These are phyloP conservation scores for Talaromyces liani DNA, from an alignment of 495 filamentous ascomycete genomes.

Conservation along the genomic window DNA sequence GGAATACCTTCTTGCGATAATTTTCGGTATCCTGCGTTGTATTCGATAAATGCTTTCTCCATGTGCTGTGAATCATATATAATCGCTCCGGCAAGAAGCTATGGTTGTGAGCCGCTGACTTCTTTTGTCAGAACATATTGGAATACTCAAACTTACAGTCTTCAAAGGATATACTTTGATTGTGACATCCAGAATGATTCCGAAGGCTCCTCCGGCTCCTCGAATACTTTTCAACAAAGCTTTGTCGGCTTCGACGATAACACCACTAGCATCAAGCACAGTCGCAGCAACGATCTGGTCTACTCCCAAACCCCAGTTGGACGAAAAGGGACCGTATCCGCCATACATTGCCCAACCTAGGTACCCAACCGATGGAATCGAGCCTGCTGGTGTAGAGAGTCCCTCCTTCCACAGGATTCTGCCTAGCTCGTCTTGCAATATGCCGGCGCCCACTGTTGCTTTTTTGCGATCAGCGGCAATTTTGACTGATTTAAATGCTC, in stretches of 20 bases:
- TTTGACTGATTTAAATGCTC: constrained; percentile 24
- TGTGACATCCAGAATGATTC: constrained; percentile 30
- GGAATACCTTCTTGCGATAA: constrained; percentile 18
- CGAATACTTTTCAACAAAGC: constrained; percentile 27
- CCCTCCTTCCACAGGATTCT: constrained; percentile 19
- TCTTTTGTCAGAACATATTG: background rate
- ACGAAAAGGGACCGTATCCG: constrained; percentile 29
- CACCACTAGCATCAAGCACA: constrained; percentile 26
- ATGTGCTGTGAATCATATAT: constrained; percentile 24
- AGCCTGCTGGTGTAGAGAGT: constrained; percentile 21
- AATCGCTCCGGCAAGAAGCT: constrained; percentile 27
- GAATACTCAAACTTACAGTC: constrained; percentile 15
- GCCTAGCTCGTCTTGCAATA: constrained; percentile 15
- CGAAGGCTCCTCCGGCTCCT: constrained; percentile 31
- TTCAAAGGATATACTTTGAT: constrained; percentile 29
- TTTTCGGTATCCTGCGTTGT: constrained; percentile 17
- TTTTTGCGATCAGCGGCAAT: constrained; percentile 16
- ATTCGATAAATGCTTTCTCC: constrained; percentile 12
- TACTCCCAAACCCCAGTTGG: constrained; percentile 25
- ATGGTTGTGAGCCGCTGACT: constrained; percentile 5
- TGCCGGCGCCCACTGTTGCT: constrained; percentile 31
- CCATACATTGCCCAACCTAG: constrained; percentile 31
- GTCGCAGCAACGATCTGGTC: constrained; percentile 33
- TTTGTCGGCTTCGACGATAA: constrained; percentile 25
- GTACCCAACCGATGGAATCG: constrained; percentile 21